Base-by-base conservation (phyloP, 306 rosid genomes). In the Macrotyloma uniflorum region DNA sequence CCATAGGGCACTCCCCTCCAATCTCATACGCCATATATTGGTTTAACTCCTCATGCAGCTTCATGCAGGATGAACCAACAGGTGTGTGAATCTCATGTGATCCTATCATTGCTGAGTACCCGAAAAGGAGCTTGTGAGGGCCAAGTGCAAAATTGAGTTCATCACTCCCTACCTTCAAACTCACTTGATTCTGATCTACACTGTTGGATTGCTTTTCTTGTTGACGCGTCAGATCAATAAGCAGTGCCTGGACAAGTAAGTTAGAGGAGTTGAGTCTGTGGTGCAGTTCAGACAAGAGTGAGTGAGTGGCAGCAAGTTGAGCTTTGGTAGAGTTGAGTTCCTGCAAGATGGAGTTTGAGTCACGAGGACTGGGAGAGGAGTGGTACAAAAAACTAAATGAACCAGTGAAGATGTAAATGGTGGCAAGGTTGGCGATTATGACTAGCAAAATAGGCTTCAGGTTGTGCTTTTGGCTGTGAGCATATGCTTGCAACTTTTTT, bases 1-100 rank as follows among this genome's bases (percentile, higher is more conserved):
- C 90, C 10, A 36, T 42, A 38, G 82, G 90, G 23, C 88, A 88
- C 36, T 84, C 85, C 4, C 84, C 87, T 64, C 90, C 90, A 68
- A 82, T 65, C 13, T 86, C 81, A 36, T 88, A 88, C 13, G 69
- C 24, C 90, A 88, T 82, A 11, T 82, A 86, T 74, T 65, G 78
- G 18, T 70, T 74, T 26, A 88, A 80, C 67, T 86, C 88, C 5
- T 82, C 85, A 9, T 33, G 80, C 9, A 73, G 26, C 38, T 43
- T 79, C 64, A 86, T 38, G 76, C 89, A 88, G 5, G 70, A 77
- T 11, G 77, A 80, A 2, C 87, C 89, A 43, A 84, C 28, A 22
- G 85, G 54, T 8, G 47, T 54, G 20, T 79, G 76, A 26, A 84
- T 58, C 66, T 79, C 79, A 50, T 67, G 71, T 14, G 83, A 68